Evolutionary conservation across 164 flowering plant genomes (phyloP), one percentile per base, ranked within the genome.

Genomic region (Brasenia schreberi): DNA sequence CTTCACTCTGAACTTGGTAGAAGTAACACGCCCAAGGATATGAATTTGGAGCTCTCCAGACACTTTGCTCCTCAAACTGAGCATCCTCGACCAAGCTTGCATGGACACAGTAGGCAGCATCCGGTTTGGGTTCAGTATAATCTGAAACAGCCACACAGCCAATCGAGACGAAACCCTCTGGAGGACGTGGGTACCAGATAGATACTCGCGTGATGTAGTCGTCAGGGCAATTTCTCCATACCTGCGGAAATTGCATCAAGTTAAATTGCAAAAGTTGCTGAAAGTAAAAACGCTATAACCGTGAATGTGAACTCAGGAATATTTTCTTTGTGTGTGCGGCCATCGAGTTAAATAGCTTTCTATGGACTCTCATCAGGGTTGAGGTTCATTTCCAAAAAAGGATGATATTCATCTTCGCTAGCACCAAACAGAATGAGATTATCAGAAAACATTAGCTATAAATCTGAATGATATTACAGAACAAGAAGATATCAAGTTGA

Each of bases 11-110:
- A 7, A 88, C 85, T 77, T 92, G 97, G 76, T 89, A 90, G 7
- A 92, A 70, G 68, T 92, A 91, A 71, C 97, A 92, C 5, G 87
- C 93, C 99, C 99, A 95, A 14, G 99, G 99, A 67, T 89, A 95
- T 0, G 94, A 82, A 59, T 88, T 89, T 6, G 84, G 85, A 5
- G 94, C 82, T 10, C 83, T 74, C 99, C 99, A 95, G 19, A 89
- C 74, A 72, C 83, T 82, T 69, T 78, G 87, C 16, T 84, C 92
- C 77, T 94, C 99, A 65, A 89, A 92, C 39, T 64, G 74, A 0
- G 94, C 80, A 62, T 87, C 90, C 75, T 84, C 92, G 0, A 81
- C 81, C n/a, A 83, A 71, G 42, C 85, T 82, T 71, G 83, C 80
- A 2, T 76, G 78, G 19, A 95, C 81, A 72, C 97, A 95, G 72